Evolutionary conservation across 179 eudicot species (phyloP).

Genomic region (Spinacia oleracea): DNA sequence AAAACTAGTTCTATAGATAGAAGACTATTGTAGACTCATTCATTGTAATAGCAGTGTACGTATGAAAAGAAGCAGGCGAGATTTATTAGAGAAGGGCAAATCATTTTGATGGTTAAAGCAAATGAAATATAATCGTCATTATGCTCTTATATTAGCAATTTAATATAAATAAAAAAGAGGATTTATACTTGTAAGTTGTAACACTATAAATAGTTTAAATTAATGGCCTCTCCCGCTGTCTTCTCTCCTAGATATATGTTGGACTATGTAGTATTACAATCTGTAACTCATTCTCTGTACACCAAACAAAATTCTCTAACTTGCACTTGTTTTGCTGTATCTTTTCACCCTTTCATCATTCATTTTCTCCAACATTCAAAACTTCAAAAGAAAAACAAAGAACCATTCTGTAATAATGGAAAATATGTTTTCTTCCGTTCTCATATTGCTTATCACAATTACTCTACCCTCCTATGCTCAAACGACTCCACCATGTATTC

Average conservation of each 20-base stretch:
- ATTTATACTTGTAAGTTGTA: too few species aligned
- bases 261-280: neutral
- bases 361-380: neutral
- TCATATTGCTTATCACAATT: neutral
- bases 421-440: neutral
- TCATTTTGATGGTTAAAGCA: too few species aligned
- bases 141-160: too few species aligned
- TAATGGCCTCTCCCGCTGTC: neutral
- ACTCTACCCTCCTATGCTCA: constrained; percentile 9
- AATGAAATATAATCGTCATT: too few species aligned
- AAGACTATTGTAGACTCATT: too few species aligned
- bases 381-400: too few species aligned
- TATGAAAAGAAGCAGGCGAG: too few species aligned
- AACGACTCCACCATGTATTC: constrained; percentile 23
- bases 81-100: too few species aligned
- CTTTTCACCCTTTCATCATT: neutral
- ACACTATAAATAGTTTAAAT: too few species aligned
- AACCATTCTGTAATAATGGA: neutral
- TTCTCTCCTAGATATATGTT: neutral
- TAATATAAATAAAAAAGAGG: too few species aligned
- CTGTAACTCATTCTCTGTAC: neutral
- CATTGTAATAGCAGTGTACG: too few species aligned
- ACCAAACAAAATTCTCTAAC: neutral
- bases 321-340: neutral
- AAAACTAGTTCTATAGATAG: too few species aligned